Base-by-base conservation (phyloP, 2,329 filamentous ascomycete species). In the Talaromyces pinophilus region DNA sequence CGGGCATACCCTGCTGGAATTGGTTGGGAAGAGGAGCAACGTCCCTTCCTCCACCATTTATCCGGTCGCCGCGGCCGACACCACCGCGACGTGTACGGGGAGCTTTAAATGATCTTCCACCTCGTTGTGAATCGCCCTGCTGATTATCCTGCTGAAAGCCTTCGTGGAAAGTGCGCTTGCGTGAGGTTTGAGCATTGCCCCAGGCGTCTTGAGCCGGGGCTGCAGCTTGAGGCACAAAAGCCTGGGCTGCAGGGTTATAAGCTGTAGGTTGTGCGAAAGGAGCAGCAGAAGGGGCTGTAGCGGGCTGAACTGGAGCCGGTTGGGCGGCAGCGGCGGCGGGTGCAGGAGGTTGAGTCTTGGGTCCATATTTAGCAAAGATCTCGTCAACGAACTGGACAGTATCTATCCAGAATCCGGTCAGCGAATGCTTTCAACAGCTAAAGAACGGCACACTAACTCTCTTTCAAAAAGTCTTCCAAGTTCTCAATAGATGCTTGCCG, bases 381-480 rank as follows among this genome's bases (percentile, higher is more conserved):
- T 87, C 84, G 67, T 86, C 80, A 11, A 88, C 85, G 67, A 88
- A 87, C 3, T 75, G 66, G 2, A 75, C 73, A 0, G 85, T 84
- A 68, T 85, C 84, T 86, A 67, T 11, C 33, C 6, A 10, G n/a
- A 55, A 30, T 38, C 13, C 40, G 17, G 57, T 60, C 13, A 44
- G 13, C 17, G 59, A 63, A 54, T 44, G 11, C 19, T 35, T 28
- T 3, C 33, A 50, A 6, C 5, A 54, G 5, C n/a, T 52, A 15
- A 5, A 8, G 25, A 33, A 48, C 33, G 35, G 15, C 33, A 54
- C 3, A 77, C 78, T 70, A 66, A 85, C 83, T 78, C 67, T 86
- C 83, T 72, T 80, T 81, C 33, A 88, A 75, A 71, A 88, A 88
- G 71, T 88, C 86, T 59, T 83, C 79, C 44, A 88, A 76, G 66